Evolutionary conservation across 78 protist genomes (phyloP).

Genomic region (Emiliania huxleyi): DNA sequence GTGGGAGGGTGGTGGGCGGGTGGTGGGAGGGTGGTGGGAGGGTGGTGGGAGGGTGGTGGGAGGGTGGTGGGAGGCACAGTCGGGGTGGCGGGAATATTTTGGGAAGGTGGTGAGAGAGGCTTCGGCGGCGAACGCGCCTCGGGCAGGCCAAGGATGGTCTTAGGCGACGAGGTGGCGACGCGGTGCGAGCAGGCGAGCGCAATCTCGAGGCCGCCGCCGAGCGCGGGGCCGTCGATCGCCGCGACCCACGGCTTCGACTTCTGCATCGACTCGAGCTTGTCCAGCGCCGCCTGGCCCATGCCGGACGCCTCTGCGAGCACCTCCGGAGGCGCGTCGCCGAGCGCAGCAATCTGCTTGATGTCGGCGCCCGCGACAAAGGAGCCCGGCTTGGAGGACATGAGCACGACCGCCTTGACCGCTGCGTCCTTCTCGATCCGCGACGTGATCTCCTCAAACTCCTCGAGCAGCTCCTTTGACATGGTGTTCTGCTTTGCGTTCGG

Average conservation of each 20-base stretch:
- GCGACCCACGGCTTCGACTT: slow-evolving; percentile 39
- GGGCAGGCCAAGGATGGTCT: slow-evolving; percentile 29
- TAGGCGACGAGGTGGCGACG: neutral
- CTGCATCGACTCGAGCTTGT: neutral
- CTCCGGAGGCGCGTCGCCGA: neutral
- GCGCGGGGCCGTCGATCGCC: slow-evolving; percentile 66
- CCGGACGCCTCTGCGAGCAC: neutral
- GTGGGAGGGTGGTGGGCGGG: too few species aligned
- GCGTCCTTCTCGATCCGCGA: neutral
- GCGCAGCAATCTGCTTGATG: neutral
- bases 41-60: too few species aligned
- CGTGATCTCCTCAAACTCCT: neutral
- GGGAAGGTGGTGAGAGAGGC: too few species aligned
- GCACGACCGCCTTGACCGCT: slow-evolving; percentile 25
- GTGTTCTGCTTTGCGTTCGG: slow-evolving; percentile 38
- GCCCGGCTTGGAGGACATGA: slow-evolving; percentile 53
- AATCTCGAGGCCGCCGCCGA: slow-evolving; percentile 70
- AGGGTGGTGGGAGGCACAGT: too few species aligned
- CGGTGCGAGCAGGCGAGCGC: slow-evolving; percentile 59
- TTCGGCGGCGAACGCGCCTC: neutral
- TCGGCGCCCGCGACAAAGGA: slow-evolving; percentile 43
- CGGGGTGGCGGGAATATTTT: too few species aligned
- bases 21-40: too few species aligned
- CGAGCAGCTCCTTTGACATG: slow-evolving; percentile 6
- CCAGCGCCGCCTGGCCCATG: neutral